Conservation (phyloP, 2,329 filamentous ascomycete genomes). For the Trichoderma sp. region DNA sequence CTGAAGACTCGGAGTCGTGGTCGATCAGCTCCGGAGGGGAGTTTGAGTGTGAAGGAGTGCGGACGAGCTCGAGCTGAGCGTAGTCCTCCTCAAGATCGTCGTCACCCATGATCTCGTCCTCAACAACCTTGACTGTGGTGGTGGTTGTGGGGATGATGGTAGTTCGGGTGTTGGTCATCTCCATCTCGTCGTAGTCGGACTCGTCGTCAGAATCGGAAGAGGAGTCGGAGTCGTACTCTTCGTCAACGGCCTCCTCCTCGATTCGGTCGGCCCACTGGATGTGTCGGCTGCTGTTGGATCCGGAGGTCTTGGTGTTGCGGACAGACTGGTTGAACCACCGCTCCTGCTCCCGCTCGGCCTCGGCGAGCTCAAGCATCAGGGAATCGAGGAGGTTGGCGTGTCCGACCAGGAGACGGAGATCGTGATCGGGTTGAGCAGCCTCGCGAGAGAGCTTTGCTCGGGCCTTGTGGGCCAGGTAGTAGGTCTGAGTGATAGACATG, state of each 20-base stretch:
- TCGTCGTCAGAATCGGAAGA: conserved; percentile 50
- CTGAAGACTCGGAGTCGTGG: conserved; percentile 66
- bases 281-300: conserved; percentile 61
- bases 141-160: conserved; percentile 31
- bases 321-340: conserved; percentile 97
- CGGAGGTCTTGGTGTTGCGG: conserved; percentile 65
- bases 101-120: conserved; percentile 47
- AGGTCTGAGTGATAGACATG: conserved; percentile 98
- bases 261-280: conserved; percentile 86
- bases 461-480: conserved; percentile 96
- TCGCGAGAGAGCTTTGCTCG: conserved; percentile 93
- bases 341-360: conserved; percentile 93
- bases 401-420: conserved; percentile 91
- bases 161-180: conserved; percentile 49
- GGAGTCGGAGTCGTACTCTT: conserved; percentile 62
- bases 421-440: conserved; percentile 86
- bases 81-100: conserved; percentile 64
- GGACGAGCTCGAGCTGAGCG: conserved; percentile 63
- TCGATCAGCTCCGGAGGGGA: conserved; percentile 71
- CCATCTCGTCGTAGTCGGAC: conserved; percentile 52
- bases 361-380: conserved; percentile 86
- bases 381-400: conserved; percentile 98
- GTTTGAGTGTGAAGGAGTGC: conserved; percentile 63
- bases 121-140: conserved; percentile 37
- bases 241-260: conserved; percentile 59